phyloP scores from a whole-genome alignment of 495 filamentous ascomycete genomes.

The Talaromyces borbonicus region DNA sequence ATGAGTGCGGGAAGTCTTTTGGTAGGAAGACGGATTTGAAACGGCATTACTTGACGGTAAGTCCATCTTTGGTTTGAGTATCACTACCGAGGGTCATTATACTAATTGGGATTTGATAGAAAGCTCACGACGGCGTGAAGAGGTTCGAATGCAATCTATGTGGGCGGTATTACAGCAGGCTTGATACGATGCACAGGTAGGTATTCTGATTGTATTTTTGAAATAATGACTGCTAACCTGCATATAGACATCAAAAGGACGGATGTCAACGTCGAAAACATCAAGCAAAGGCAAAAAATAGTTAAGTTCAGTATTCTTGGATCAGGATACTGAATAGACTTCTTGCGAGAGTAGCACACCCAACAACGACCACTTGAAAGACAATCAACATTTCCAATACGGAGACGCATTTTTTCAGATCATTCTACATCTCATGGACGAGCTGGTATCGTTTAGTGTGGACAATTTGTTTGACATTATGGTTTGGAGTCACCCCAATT shows the following conservation, averaged over 20 bases:
- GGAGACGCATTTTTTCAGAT: too few species aligned
- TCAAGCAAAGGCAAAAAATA: neutral
- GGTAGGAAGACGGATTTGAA: conserved; percentile 71
- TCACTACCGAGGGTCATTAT: neutral
- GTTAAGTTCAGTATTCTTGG: neutral
- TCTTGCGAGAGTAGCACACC: neutral
- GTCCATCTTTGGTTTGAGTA: conserved; percentile 13
- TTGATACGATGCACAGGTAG: conserved; percentile 75
- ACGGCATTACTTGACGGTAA: conserved; percentile 71
- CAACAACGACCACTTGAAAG: too few species aligned
- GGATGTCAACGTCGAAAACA: neutral
- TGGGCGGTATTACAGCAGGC: conserved; percentile 63
- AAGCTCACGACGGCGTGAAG: conserved; percentile 65
- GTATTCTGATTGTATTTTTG: conserved; percentile 9
- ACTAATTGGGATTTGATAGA: conserved; percentile 12
- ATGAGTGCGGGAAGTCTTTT: conserved; percentile 39
- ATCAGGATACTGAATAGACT: neutral
- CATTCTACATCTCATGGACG: too few species aligned
- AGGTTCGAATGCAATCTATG: conserved; percentile 65
- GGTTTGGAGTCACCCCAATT: too few species aligned
- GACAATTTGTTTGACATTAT: too few species aligned
- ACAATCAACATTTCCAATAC: too few species aligned
- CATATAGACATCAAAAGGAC: conserved; percentile 3
- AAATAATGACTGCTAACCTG: neutral
- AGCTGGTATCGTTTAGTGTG: too few species aligned